phyloP scores from a whole-genome alignment of 2,329 filamentous ascomycete species.

The Kalmusia sp. region DNA sequence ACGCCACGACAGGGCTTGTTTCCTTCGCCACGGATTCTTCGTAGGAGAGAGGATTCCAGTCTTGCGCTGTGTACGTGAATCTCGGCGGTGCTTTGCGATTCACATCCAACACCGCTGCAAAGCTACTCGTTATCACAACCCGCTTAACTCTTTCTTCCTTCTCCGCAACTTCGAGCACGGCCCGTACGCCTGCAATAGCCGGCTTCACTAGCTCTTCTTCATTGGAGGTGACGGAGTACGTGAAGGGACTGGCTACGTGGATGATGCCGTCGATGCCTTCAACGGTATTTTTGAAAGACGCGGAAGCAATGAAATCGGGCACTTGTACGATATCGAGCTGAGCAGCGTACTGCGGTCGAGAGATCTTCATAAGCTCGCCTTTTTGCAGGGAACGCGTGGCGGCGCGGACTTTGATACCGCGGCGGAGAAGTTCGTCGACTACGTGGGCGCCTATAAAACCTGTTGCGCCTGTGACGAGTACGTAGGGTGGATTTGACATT shows the following conservation, averaged over 20 bases:
- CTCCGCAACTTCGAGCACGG: conserved; percentile 46
- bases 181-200: conserved; percentile 55
- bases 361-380: conserved; percentile 45
- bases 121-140: conserved; percentile 27
- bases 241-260: conserved; percentile 56
- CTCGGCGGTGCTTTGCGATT: conserved; percentile 15
- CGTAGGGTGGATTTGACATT: conserved; percentile 9
- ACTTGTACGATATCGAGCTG: conserved; percentile 54
- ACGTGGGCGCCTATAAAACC: conserved; percentile 32
- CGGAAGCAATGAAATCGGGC: conserved; percentile 50
- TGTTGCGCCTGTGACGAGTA: conserved; percentile 32
- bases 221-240: conserved; percentile 53
- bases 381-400: conserved; percentile 19
- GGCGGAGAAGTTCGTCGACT: conserved; percentile 20
- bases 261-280: conserved; percentile 54
- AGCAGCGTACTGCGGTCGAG: conserved; percentile 43
- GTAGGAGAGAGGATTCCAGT: conserved; percentile 36
- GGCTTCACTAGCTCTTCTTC: conserved; percentile 56
- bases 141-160: conserved; percentile 18
- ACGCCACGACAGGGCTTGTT: conserved; percentile 24
- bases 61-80: conserved; percentile 26
- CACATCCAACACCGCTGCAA: conserved; percentile 19
- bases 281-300: conserved; percentile 48
- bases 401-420: conserved; percentile 20
- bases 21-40: conserved; percentile 24